Percentiles rank a stretch among this genome's conserved stretches.
These are phyloP conservation scores for Azolla pinnata DNA, from an alignment of 75 land plant species.

Conservation along the genomic window DNA sequence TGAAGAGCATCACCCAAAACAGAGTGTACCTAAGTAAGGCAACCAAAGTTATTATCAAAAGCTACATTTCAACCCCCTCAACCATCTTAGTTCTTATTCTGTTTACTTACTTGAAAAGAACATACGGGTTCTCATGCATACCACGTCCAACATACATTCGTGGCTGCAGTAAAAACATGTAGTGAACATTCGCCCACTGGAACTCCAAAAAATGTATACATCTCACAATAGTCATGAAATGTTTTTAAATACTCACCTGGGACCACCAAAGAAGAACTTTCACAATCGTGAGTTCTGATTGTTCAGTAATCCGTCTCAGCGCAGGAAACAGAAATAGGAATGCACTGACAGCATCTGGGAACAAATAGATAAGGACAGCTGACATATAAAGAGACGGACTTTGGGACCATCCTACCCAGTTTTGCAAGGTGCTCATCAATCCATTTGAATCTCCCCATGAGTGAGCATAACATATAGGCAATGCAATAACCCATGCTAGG, in stretches of 20 bases:
- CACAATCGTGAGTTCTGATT: slow-evolving; percentile 60
- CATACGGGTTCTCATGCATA: slow-evolving; percentile 32
- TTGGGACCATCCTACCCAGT: slow-evolving; percentile 48
- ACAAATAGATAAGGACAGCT: slow-evolving; percentile 60
- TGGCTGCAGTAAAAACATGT: slow-evolving; percentile 17
- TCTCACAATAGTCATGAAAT: background rate
- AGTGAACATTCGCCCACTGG: background rate
- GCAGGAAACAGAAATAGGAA: slow-evolving; percentile 68
- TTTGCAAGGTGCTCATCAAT: slow-evolving; percentile 39
- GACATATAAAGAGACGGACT: slow-evolving; percentile 51
- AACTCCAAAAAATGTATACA: background rate
- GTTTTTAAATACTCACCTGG: slow-evolving; percentile 44
- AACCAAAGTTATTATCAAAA: background rate
- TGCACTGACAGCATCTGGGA: slow-evolving; percentile 72
- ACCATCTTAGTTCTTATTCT: background rate
- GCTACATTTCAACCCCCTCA: background rate
- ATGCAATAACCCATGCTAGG: slow-evolving; percentile 60
- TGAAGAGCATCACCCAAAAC: slow-evolving; percentile 21
- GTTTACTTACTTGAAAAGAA: slow-evolving; percentile 24
- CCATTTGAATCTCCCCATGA: slow-evolving; percentile 56
- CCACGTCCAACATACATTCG: slow-evolving; percentile 37
- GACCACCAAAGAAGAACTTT: slow-evolving; percentile 86
- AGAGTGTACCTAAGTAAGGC: slow-evolving; percentile 14
- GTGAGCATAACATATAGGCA: slow-evolving; percentile 53
- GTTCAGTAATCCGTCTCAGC: slow-evolving; percentile 59